Percentiles rank a stretch among this genome's conserved stretches.
phyloP scores from a whole-genome alignment of 345 rosid genomes.

The Citrus maxima region DNA sequence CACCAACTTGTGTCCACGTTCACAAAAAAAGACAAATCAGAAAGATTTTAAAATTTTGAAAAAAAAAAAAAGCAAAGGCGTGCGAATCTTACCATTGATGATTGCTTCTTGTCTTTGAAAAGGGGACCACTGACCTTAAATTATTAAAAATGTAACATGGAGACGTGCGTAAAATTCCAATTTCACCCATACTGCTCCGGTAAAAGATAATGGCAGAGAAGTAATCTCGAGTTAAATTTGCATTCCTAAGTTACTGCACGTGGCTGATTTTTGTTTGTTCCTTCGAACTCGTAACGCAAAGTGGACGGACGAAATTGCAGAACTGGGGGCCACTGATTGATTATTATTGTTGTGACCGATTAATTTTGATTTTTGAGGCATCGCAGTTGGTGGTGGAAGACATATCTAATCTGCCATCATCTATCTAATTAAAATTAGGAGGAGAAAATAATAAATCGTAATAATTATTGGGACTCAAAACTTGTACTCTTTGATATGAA shows the following conservation, averaged over 20 bases:
- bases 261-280: neutral
- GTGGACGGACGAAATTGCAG: neutral
- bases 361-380: neutral
- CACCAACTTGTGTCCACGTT: neutral
- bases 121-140: neutral
- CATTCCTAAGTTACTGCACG: neutral
- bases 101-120: constrained; percentile 13
- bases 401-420: too few species aligned
- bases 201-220: neutral
- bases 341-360: neutral
- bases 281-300: neutral
- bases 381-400: neutral
- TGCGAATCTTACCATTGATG: constrained; percentile 12
- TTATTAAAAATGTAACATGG: neutral
- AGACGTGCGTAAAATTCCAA: neutral
- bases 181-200: neutral
- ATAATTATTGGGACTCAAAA: too few species aligned
- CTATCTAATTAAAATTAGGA: too few species aligned
- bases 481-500: too few species aligned
- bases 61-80: neutral
- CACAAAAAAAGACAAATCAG: neutral
- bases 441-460: too few species aligned
- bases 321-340: neutral
- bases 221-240: neutral
- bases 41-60: neutral